Conservation (phyloP, 441 rosid species). For the Pelargonium cotyledonis region DNA sequence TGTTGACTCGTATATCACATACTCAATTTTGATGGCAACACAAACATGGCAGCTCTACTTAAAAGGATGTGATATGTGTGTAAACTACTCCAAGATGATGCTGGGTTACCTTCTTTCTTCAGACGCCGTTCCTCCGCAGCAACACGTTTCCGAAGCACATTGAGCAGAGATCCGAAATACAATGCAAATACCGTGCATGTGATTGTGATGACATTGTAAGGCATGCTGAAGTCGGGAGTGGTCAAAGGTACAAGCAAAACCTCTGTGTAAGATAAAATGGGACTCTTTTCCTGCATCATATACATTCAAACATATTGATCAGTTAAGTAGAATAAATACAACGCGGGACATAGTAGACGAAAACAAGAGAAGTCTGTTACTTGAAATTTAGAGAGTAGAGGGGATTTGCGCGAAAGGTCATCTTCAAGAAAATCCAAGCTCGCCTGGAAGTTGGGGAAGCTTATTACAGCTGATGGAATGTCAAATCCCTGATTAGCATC, state of each 20-base stretch:
- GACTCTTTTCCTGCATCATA: conserved; percentile 54
- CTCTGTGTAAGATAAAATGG: conserved; percentile 74
- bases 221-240: conserved; percentile 99
- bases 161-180: conserved; percentile 85
- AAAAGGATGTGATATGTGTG: background rate
- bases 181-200: conserved; percentile 92
- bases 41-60: no score
- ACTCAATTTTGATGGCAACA: no score
- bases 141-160: conserved; percentile 64
- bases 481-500: conserved; percentile 99
- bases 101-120: conserved; percentile 50
- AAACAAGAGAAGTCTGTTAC: conserved; percentile 25
- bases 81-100: conserved; percentile 7
- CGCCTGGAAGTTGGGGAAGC: conserved; percentile 55
- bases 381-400: conserved; percentile 56
- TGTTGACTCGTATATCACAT: no score
- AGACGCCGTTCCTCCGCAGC: conserved; percentile 79
- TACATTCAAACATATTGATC: conserved; percentile 14
- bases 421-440: conserved; percentile 36
- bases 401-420: conserved; percentile 30
- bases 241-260: conserved; percentile 82
- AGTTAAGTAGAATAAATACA: conserved; percentile 4
- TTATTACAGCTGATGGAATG: conserved; percentile 82
- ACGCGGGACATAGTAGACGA: conserved; percentile 5
- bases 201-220: conserved; percentile 91